Evolutionary conservation across 2,329 filamentous ascomycete species (phyloP), one percentile per base, ranked within the genome.

Genomic region (Helicocarpus griseus): DNA sequence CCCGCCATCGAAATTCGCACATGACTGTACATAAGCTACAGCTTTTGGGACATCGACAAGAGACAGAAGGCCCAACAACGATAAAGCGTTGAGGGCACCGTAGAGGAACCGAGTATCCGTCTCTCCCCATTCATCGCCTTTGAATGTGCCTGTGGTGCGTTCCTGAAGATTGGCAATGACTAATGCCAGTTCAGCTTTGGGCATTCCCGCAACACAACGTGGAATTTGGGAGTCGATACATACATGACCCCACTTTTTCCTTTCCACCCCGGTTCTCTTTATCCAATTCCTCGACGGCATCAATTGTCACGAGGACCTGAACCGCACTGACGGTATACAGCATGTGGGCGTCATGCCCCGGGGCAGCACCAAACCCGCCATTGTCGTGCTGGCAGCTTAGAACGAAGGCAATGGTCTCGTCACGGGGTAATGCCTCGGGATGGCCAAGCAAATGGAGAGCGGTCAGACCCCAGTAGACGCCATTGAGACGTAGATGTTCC

Each of bases 41-140:
- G 90, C 90, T 65, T 86, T 87, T 53, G 85, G 75, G 4, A 96
- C 78, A 63, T 98, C 80, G 55, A 95, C 80, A 2, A 90, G 68
- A 44, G 83, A 72, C 46, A 94, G 72, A 33, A 90, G 76, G 5
- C 80, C 80, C 17, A 98, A 77, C 8, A 98, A 79, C 0, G 91
- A 96, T 14, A 98, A 76, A 0, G 89, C 88, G 65, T 94, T 95
- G 51, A 98, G 76, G 6, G 89, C 89, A 33, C 86, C 86, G 65
- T 95, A 97, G 9, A 98, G 77, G 65, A 98, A 98, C 22, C 93
- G 83, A 0, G 93, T 97, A 69, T 98, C 93, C 56, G 86, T 85
- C 69, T 98, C 93, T 29, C 93, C 93, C 90, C 90, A 98, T 68
- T 95, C 85, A 64, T 98, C 93, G 47, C 93, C 93, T 50, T 85